A percentile compares a stretch with the other conserved stretches of the same genome.
These are phyloP conservation scores for Leccinum variicolor DNA, from an alignment of 768 basidiomycete genomes.

Conservation along the genomic window DNA sequence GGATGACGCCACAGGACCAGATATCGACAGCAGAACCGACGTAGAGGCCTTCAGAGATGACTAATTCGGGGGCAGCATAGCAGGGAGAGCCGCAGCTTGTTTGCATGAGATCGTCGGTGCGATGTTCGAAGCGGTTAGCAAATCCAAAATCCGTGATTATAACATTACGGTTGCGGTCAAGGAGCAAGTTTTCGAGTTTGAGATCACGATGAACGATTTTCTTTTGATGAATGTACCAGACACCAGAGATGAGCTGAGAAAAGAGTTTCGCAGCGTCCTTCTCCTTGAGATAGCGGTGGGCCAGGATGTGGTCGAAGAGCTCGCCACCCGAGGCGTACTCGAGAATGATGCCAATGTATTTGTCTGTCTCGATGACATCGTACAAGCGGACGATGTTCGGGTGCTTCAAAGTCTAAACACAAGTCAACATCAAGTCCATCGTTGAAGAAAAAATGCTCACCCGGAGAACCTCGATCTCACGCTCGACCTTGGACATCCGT, in stretches of 20 bases:
- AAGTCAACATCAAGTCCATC: conserved; percentile 6
- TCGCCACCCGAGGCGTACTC: conserved; percentile 99
- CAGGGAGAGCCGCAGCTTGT: conserved; percentile 97
- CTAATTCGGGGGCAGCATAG: conserved; percentile 97
- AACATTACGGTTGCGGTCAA: conserved; percentile 96
- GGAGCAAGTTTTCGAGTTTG: conserved; percentile 95
- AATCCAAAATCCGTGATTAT: conserved; percentile 99
- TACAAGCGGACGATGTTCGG: conserved; percentile 98
- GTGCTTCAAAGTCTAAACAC: conserved; percentile 79
- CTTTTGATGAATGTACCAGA: conserved; percentile 98
- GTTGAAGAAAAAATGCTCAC: conserved; percentile 43
- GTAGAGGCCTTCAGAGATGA: conserved; percentile 95
- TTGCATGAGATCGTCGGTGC: conserved; percentile 94
- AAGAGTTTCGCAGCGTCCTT: conserved; percentile 94
- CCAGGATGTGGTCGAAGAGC: conserved; percentile 97
- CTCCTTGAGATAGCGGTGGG: conserved; percentile 94
- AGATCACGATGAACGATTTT: conserved; percentile 99
- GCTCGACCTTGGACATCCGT: conserved; percentile 91
- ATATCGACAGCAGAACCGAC: conserved; percentile 98
- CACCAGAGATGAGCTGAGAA: conserved; percentile 96
- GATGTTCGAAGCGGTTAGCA: conserved; percentile 95
- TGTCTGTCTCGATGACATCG: conserved; percentile 99
- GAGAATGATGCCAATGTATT: conserved; percentile 98
- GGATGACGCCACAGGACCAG: conserved; percentile 94
- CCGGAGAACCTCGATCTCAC: conserved; percentile 95